These are phyloP conservation scores for Marasmius tenuissimus DNA, from an alignment of 1,284 basidiomycete species.

Conservation along the genomic window DNA sequence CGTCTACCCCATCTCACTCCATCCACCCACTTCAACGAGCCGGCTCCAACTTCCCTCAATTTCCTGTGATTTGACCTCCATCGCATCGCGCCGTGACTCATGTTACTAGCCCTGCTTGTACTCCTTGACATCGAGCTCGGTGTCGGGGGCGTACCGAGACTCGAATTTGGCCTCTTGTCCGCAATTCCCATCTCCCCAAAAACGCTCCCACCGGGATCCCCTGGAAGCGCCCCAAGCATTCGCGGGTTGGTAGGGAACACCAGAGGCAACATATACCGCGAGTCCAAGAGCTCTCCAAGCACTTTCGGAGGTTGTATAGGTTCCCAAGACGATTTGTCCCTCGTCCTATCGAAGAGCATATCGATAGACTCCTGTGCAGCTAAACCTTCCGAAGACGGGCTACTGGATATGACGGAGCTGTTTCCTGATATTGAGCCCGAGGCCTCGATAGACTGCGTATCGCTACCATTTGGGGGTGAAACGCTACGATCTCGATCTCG, in stretches of 20 bases:
- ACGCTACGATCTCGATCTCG: conserved; percentile 19
- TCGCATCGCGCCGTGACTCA: conserved; percentile 43
- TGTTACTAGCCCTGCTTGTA: conserved; percentile 36
- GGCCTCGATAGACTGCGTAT: conserved; percentile 25
- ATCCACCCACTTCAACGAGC: conserved; percentile 68
- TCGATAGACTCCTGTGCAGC: conserved; percentile 66
- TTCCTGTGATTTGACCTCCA: conserved; percentile 58
- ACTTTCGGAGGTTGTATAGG: conserved; percentile 77
- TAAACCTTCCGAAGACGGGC: conserved; percentile 34
- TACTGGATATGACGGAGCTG: conserved; percentile 23
- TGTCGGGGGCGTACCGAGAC: conserved; percentile 20
- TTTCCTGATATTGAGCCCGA: background rate
- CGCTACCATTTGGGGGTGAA: conserved; percentile 40
- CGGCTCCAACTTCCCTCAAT: conserved; percentile 59
- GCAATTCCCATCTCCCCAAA: conserved; percentile 33
- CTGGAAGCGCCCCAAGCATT: conserved; percentile 72
- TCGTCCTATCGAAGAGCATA: conserved; percentile 69
- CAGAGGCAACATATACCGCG: conserved; percentile 89
- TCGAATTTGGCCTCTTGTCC: background rate
- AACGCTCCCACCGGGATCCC: conserved; percentile 34
- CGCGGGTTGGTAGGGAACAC: conserved; percentile 79
- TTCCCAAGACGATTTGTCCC: conserved; percentile 70
- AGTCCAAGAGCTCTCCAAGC: conserved; percentile 87
- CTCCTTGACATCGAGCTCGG: conserved; percentile 32
- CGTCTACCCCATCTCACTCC: conserved; percentile 53